A percentile compares a stretch with the other conserved stretches of the same genome.
phyloP scores from a whole-genome alignment of 352 stramenopile genomes.

The Pythium sukuiense region DNA sequence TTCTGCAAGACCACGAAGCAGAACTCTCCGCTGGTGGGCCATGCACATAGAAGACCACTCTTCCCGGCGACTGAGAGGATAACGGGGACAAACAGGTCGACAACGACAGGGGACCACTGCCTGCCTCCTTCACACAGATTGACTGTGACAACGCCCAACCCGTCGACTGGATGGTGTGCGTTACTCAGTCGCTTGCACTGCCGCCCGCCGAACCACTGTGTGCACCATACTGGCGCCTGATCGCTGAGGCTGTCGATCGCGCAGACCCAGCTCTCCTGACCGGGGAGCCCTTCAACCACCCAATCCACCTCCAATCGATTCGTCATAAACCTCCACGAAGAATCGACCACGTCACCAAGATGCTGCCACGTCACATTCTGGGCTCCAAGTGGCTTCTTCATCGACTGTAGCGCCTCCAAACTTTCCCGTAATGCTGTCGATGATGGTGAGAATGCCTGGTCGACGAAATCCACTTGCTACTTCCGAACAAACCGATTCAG shows the following conservation, averaged over 20 bases:
- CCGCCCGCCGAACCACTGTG: conserved; percentile 18
- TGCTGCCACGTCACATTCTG: conserved; percentile 17
- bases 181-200: neutral
- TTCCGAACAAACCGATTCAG: conserved; percentile 41
- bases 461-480: conserved; percentile 36
- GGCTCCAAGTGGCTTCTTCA: neutral
- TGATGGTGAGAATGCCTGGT: conserved; percentile 34
- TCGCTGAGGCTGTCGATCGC: conserved; percentile 5
- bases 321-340: conserved; percentile 16
- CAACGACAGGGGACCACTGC: conserved; percentile 22
- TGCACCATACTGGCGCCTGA: conserved; percentile 3
- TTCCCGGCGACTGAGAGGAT: conserved; percentile 27
- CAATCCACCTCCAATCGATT: neutral
- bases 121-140: conserved; percentile 3
- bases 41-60: conserved; percentile 11
- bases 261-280: conserved; percentile 23
- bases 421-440: neutral
- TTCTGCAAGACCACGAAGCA: conserved; percentile 54
- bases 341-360: conserved; percentile 15
- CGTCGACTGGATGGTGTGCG: neutral
- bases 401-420: neutral
- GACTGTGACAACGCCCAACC: conserved; percentile 1
- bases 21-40: conserved; percentile 30
- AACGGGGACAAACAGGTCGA: conserved; percentile 48
- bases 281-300: neutral